These are phyloP conservation scores for Nakaseomyces sp. DNA, from an alignment of 1,139 yeast genomes.

Conservation along the genomic window DNA sequence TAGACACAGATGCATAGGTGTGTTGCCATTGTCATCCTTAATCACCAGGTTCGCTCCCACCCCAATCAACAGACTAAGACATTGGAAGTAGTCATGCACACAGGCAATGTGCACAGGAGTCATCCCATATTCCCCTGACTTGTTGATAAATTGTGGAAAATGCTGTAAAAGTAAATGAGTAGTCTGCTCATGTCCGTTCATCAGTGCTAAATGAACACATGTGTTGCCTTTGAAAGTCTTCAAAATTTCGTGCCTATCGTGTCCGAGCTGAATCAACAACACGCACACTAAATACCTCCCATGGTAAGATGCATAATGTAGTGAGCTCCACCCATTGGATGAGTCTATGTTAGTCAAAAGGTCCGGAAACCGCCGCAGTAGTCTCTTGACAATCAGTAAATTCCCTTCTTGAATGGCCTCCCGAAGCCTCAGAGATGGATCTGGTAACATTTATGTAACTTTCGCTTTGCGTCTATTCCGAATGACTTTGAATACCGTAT, in stretches of 20 bases:
- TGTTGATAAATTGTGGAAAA: constrained; percentile 60
- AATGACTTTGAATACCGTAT: too few species aligned
- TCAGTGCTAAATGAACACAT: constrained; percentile 67
- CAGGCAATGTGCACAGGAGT: constrained; percentile 76
- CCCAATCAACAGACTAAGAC: constrained; percentile 61
- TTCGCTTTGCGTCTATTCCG: too few species aligned
- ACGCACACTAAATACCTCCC: constrained; percentile 78
- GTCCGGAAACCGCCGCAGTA: constrained; percentile 66
- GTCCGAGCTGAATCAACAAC: constrained; percentile 43
- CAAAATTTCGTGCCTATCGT: constrained; percentile 41
- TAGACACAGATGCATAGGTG: constrained; percentile 73
- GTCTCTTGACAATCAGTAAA: constrained; percentile 59
- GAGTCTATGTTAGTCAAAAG: constrained; percentile 67
- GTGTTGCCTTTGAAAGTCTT: constrained; percentile 61
- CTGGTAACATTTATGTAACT: constrained; percentile 40
- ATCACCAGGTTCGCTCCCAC: constrained; percentile 69
- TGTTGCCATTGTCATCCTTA: constrained; percentile 58
- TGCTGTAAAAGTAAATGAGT: constrained; percentile 75
- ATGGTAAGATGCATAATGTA: constrained; percentile 77
- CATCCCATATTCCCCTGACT: constrained; percentile 46
- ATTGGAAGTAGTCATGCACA: constrained; percentile 55
- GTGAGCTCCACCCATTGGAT: constrained; percentile 75
- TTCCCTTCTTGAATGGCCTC: constrained; percentile 68
- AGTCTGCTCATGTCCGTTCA: constrained; percentile 67
- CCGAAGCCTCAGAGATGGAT: constrained; percentile 62